phyloP scores from a whole-genome alignment of 129 eudicot species.

The Erigeron canadensis region DNA sequence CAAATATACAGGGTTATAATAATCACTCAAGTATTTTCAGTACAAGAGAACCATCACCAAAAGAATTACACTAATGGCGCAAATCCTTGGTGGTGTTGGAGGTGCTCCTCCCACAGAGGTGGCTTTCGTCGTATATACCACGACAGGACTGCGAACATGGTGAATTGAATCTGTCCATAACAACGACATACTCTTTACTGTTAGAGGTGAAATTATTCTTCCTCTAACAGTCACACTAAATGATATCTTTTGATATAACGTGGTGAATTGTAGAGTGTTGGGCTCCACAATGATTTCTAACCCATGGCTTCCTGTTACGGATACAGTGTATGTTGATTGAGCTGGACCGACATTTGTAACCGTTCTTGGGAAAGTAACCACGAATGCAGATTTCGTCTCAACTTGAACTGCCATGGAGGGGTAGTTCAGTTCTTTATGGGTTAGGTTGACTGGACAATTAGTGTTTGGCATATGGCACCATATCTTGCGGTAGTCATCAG shows the following conservation, averaged over 20 bases:
- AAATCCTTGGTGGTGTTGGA: neutral
- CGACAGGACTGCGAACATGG: constrained; percentile 19
- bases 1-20: no score
- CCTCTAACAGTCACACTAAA: constrained; percentile 33
- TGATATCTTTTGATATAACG: constrained; percentile 28
- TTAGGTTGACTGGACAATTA: constrained; percentile 7
- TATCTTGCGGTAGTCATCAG: neutral
- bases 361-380: constrained; percentile 35
- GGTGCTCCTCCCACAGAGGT: neutral
- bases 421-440: constrained; percentile 7
- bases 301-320: neutral
- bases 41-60: neutral
- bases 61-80: neutral
- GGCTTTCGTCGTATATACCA: constrained; percentile 12
- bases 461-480: neutral
- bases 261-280: constrained; percentile 21
- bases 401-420: constrained; percentile 23
- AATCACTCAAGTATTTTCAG: no score
- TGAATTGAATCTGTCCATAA: constrained; percentile 22
- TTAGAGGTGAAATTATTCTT: neutral
- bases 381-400: neutral
- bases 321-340: constrained; percentile 32
- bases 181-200: constrained; percentile 2
- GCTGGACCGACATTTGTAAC: constrained; percentile 41
- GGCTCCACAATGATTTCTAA: constrained; percentile 32